phyloP scores from a whole-genome alignment of 2,329 filamentous ascomycete genomes.

The Sclerotinia borealis region DNA sequence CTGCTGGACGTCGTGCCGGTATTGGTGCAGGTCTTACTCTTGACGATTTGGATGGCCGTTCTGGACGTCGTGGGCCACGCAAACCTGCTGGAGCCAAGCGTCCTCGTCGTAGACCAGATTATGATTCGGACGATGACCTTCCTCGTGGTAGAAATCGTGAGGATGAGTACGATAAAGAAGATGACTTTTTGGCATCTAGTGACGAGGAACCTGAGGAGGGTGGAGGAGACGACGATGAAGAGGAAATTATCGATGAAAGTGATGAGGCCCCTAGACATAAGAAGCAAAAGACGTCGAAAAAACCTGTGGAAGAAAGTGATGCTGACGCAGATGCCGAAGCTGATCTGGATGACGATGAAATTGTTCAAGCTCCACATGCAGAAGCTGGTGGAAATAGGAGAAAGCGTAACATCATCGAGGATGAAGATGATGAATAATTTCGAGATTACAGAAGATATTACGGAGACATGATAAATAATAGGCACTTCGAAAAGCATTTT shows the following conservation, averaged over 20 bases:
- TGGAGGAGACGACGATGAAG: slow-evolving; percentile 44
- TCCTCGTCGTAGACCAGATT: slow-evolving; percentile 54
- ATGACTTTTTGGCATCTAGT: slow-evolving; percentile 71
- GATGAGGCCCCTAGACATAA: slow-evolving; percentile 30
- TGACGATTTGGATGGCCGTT: slow-evolving; percentile 60
- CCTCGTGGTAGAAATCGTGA: slow-evolving; percentile 50
- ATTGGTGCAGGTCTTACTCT: slow-evolving; percentile 56
- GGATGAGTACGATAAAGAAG: slow-evolving; percentile 73
- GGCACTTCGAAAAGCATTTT: slow-evolving; percentile 3
- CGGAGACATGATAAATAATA: no score
- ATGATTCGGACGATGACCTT: slow-evolving; percentile 72
- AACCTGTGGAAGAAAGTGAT: slow-evolving; percentile 38
- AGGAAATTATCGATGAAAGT: slow-evolving; percentile 41
- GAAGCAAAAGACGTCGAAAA: slow-evolving; percentile 31
- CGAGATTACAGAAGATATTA: no score
- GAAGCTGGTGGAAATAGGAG: slow-evolving; percentile 36
- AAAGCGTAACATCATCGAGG: slow-evolving; percentile 53
- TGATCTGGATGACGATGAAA: slow-evolving; percentile 46
- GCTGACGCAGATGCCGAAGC: slow-evolving; percentile 48
- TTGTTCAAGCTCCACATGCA: slow-evolving; percentile 30
- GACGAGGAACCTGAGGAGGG: slow-evolving; percentile 62
- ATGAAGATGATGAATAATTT: slow-evolving; percentile 45
- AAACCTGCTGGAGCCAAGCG: slow-evolving; percentile 46
- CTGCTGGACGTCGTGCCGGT: slow-evolving; percentile 30
- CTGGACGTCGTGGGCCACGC: slow-evolving; percentile 46